Conservation (phyloP, 208 protist genomes). For the Endotrypanum monterogeii region DNA sequence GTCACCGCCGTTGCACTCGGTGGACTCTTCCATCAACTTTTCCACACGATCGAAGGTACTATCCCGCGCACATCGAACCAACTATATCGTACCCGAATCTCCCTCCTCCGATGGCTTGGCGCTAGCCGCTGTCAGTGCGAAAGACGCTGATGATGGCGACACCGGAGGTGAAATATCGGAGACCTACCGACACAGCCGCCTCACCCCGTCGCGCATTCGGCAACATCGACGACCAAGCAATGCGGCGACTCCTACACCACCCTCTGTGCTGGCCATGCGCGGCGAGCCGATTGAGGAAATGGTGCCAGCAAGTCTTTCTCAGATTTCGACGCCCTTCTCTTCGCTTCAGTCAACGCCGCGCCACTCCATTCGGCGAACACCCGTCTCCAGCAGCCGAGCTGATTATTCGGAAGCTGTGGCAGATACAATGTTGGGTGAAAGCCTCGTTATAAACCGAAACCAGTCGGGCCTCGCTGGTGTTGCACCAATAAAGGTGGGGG, state of each 20-base stretch:
- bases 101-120: neutral
- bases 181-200: constrained; percentile 26
- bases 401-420: neutral
- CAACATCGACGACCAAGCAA: constrained; percentile 18
- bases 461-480: neutral
- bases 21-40: neutral
- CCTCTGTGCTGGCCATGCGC: constrained; percentile 16
- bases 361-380: constrained; percentile 6
- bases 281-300: constrained; percentile 26
- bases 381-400: constrained; percentile 1
- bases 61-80: constrained; percentile 11
- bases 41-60: constrained; percentile 3
- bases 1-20: neutral
- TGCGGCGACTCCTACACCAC: constrained; percentile 8
- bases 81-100: constrained; percentile 1
- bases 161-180: constrained; percentile 5
- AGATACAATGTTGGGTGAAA: neutral
- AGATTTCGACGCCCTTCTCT: neutral
- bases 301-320: constrained; percentile 8
- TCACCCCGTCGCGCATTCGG: constrained; percentile 25
- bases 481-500: constrained; percentile 10
- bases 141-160: constrained; percentile 1
- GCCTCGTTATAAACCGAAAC: neutral
- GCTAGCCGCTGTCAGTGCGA: neutral
- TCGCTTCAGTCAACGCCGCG: constrained; percentile 20